These are phyloP conservation scores for Puccinia triticina DNA, from an alignment of 1,284 basidiomycete genomes.

Conservation along the genomic window DNA sequence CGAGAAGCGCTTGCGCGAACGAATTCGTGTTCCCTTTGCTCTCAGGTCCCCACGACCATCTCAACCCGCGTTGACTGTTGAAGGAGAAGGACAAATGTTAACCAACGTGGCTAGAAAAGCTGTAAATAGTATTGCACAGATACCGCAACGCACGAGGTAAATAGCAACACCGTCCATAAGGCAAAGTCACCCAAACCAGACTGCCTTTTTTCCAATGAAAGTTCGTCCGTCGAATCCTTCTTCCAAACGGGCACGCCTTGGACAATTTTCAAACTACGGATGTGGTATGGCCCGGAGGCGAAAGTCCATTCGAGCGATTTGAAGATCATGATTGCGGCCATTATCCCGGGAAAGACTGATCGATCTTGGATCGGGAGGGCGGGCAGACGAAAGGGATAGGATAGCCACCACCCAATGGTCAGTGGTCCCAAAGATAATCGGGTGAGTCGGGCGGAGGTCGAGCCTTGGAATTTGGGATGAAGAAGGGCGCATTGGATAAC, in stretches of 20 bases:
- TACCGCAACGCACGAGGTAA: not conserved
- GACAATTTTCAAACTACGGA: constrained; percentile 6
- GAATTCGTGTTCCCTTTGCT: not conserved
- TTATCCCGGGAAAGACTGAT: not conserved
- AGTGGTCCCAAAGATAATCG: constrained; percentile 10
- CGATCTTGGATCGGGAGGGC: not conserved
- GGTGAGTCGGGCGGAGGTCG: not conserved
- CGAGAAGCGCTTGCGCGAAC: not conserved
- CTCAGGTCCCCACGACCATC: constrained; percentile 21
- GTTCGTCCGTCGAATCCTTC: not conserved
- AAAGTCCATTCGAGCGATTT: constrained; percentile 34
- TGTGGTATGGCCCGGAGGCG: constrained; percentile 12
- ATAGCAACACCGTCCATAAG: not conserved
- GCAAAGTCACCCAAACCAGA: not conserved
- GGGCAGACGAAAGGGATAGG: not conserved
- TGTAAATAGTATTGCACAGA: no score
- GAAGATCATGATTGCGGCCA: not conserved
- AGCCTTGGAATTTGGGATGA: constrained; percentile 15
- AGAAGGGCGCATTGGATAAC: constrained; percentile 12
- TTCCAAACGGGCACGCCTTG: constrained; percentile 12
- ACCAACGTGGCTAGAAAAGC: not conserved
- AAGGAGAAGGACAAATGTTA: not conserved
- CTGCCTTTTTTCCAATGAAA: not conserved
- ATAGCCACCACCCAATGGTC: constrained; percentile 17
- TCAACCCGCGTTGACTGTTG: constrained; percentile 17